These are phyloP conservation scores for Schwanniomyces polymorphus DNA, from an alignment of 805 yeast genomes.

Conservation along the genomic window DNA sequence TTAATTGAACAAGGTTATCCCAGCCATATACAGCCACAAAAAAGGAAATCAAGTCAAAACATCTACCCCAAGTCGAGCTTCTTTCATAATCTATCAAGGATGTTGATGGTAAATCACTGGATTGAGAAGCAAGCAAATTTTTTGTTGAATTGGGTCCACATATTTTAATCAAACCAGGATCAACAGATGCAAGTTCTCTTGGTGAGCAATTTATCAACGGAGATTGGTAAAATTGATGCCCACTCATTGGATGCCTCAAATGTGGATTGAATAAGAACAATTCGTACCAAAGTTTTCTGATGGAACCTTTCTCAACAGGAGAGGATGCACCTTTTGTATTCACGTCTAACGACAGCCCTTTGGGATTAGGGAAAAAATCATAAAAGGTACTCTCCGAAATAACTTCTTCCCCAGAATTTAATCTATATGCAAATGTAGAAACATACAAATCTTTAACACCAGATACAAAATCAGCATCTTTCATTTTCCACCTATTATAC, in stretches of 20 bases:
- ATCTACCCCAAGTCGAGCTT: conserved; percentile 42
- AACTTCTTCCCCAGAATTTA: conserved; percentile 18
- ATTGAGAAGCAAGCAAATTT: conserved; percentile 28
- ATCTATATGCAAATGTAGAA: conserved; percentile 16
- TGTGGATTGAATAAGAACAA: conserved; percentile 26
- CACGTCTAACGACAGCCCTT: not conserved
- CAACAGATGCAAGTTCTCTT: conserved; percentile 36
- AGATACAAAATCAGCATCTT: conserved; percentile 16
- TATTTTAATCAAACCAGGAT: conserved; percentile 24
- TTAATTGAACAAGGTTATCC: conserved; percentile 67
- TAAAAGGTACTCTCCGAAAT: conserved; percentile 28
- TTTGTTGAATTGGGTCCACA: conserved; percentile 28
- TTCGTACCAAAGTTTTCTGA: conserved; percentile 33
- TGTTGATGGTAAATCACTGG: conserved; percentile 23
- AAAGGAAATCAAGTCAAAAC: conserved; percentile 67
- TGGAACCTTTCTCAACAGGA: conserved; percentile 23
- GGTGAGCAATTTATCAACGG: conserved; percentile 34
- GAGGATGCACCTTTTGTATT: not conserved
- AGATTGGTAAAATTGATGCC: conserved; percentile 34
- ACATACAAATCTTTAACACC: conserved; percentile 27
- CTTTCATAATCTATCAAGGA: conserved; percentile 32
- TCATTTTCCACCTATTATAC: conserved; percentile 38
- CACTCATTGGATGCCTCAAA: conserved; percentile 34
- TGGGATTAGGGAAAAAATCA: conserved; percentile 28
- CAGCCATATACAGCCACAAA: conserved; percentile 76